phyloP scores from a whole-genome alignment of 139 green algal species.

The Yamagishiella unicocca region DNA sequence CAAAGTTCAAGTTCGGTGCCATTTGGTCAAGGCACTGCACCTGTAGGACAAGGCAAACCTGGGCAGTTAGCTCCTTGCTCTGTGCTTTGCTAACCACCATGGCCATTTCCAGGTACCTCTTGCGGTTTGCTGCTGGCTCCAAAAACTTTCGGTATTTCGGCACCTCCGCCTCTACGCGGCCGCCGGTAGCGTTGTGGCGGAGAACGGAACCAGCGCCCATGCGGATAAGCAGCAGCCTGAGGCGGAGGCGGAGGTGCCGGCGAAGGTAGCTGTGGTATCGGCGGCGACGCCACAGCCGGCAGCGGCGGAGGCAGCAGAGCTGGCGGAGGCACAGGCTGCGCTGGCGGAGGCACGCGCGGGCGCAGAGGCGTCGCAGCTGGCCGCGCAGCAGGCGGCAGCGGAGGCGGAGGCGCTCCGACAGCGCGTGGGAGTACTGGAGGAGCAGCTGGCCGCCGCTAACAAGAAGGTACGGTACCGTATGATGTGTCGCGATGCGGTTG shows the following conservation, averaged over 20 bases:
- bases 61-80: too few species aligned
- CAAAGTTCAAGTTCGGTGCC: too few species aligned
- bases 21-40: too few species aligned
- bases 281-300: background rate
- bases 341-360: background rate
- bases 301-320: slow-evolving; percentile 2
- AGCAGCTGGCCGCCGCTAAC: background rate
- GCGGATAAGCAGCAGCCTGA: too few species aligned
- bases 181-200: background rate
- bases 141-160: too few species aligned
- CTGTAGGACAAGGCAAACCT: too few species aligned
- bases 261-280: background rate
- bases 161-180: too few species aligned
- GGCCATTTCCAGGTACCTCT: too few species aligned
- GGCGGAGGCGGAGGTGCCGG: background rate
- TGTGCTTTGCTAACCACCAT: too few species aligned
- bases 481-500: too few species aligned
- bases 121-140: too few species aligned
- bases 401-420: background rate
- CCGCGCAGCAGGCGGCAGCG: background rate
- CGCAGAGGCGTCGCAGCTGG: background rate
- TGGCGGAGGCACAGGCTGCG: background rate
- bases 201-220: too few species aligned
- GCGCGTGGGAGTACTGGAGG: background rate
- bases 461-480: slow-evolving; percentile 6